Base-by-base conservation (phyloP, 1,284 basidiomycete species). In the Melampsora medusae region DNA sequence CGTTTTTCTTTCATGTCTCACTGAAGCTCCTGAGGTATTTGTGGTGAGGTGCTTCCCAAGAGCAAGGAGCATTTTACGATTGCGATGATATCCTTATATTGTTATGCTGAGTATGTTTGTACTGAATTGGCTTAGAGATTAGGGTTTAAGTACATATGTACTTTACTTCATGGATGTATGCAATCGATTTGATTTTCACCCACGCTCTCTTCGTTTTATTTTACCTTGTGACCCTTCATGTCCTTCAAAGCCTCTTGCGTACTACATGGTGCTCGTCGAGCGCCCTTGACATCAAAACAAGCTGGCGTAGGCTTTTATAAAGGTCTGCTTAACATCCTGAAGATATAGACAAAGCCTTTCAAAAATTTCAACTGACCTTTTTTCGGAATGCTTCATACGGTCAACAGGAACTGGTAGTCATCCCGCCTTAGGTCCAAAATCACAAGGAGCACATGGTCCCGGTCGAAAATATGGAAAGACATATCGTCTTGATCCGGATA, bases 361-460 rank as follows among this genome's bases (percentile, higher is more conserved):
- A 22, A n/a, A 12, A 19, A 17, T n/a, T 3, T 33, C 42, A 22
- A n/a, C 38, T 42, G 38, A 42, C 38, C 12, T 10, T 42, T 42
- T 42, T 42, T 42, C 33, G 5, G 38, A 9, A 19, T 64, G 60
- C 1, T 35, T 46, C 25, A 10, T 49, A 17, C 61, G 48, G 3
- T n/a, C 16, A 25, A 25, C 31, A 72, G 70, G 70, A 53, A 72
- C 70, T 53, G 70, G 70, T 35, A 64, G 61, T 17, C 70, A 72
- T 42, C 70, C 70, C 14, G 70, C 70, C 38, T 22, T 72, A 4
- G 70, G 70, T 33, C 70, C 70, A 7, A 72, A 72, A 72, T 64
- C 70, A 2, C 70, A 72, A 46, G 70, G 70, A 0, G 19, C 62
- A 10, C 62, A 65, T 62, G 70, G 70, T 5, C 25, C 28, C 2